Percentiles rank a stretch among this genome's conserved stretches.
Evolutionary conservation across 1,139 yeast genomes (phyloP).

Genomic region (Saccharomycopsis hybrid): DNA sequence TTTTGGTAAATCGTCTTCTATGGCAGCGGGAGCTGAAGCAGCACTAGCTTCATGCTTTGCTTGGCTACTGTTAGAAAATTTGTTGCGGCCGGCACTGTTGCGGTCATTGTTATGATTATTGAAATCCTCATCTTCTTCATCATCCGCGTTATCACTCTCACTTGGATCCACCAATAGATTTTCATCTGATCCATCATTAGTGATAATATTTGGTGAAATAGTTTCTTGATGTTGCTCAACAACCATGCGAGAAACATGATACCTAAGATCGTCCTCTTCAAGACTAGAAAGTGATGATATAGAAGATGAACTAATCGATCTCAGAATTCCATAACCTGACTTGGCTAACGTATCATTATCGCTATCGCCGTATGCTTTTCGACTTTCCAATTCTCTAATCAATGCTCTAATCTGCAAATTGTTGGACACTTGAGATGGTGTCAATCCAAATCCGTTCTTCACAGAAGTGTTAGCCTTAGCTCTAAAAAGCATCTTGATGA

Average conservation of each 20-base stretch:
- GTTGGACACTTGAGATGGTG: conserved; percentile 40
- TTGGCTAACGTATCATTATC: conserved; percentile 1
- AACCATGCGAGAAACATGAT: conserved; percentile 26
- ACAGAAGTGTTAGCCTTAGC: conserved; percentile 60
- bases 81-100: conserved; percentile 22
- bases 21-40: conserved; percentile 7
- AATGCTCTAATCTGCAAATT: conserved; percentile 30
- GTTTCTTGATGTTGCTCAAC: neutral
- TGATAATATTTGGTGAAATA: neutral
- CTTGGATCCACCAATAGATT: conserved; percentile 10
- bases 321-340: conserved; percentile 2
- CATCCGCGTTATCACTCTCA: conserved; percentile 25
- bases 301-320: conserved; percentile 7
- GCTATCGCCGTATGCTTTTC: neutral
- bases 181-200: neutral
- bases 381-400: conserved; percentile 7
- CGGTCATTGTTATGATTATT: conserved; percentile 19
- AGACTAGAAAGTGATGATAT: conserved; percentile 17
- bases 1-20: conserved; percentile 53
- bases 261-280: conserved; percentile 26
- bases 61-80: conserved; percentile 11
- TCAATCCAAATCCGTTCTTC: conserved; percentile 16
- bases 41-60: conserved; percentile 6
- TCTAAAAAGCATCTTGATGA: conserved; percentile 50
- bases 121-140: conserved; percentile 28